Percentiles rank a stretch among this genome's conserved stretches.
These are phyloP conservation scores for Citropsis articulata DNA, from an alignment of 345 rosid species.

Conservation along the genomic window DNA sequence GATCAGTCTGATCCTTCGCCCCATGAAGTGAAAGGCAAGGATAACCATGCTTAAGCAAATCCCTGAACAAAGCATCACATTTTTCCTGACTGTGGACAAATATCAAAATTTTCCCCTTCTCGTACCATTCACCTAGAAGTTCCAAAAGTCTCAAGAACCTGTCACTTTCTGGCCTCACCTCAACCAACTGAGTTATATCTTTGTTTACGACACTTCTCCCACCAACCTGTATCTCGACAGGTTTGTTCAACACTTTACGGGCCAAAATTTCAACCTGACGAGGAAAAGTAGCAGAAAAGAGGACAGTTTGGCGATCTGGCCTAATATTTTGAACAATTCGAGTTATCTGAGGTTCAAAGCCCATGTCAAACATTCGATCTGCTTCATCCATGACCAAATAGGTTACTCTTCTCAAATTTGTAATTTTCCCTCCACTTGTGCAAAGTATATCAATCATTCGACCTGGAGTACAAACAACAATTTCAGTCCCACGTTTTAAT, in stretches of 20 bases:
- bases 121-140: constrained; percentile 96
- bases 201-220: constrained; percentile 99
- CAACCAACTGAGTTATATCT: constrained; percentile 89
- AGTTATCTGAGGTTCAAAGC: constrained; percentile 96
- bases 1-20: constrained; percentile 95
- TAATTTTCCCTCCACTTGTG: constrained; percentile 93
- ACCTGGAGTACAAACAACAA: constrained; percentile 98
- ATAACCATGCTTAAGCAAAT: constrained; percentile 75
- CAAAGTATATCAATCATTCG: constrained; percentile 98
- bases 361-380: constrained; percentile 99
- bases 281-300: constrained; percentile 98
- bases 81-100: constrained; percentile 94
- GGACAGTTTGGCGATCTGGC: constrained; percentile 92
- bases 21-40: constrained; percentile 98
- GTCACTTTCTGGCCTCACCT: constrained; percentile 88
- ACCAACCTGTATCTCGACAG: constrained; percentile 92
- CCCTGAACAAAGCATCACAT: constrained; percentile 84
- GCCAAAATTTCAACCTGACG: constrained; percentile 97
- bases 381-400: constrained; percentile 98
- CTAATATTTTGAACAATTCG: constrained; percentile 89
- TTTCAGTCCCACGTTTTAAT: constrained; percentile 88
- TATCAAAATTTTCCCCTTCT: constrained; percentile 87
- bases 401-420: constrained; percentile 83
- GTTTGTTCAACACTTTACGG: constrained; percentile 79
- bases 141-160: constrained; percentile 85